Evolutionary conservation across 176 grass and related monocot species (phyloP).

Genomic region (Cymbopogon citratus): DNA sequence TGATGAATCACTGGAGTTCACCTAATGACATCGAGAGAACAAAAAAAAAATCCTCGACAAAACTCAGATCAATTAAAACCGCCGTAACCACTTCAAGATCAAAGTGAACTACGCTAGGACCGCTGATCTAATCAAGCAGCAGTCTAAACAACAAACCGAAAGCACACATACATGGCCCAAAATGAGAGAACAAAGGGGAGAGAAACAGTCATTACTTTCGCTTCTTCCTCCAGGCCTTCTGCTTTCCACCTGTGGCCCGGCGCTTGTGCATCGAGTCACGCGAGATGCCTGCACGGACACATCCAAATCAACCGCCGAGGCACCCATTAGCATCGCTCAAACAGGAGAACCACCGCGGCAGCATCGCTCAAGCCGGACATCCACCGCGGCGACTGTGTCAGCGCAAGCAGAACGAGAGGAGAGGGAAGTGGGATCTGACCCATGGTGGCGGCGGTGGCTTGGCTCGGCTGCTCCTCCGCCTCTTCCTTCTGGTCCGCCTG

Average conservation of each 20-base stretch:
- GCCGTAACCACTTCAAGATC: neutral
- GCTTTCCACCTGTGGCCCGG: slow-evolving; percentile 76
- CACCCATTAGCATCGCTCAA: neutral
- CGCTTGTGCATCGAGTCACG: slow-evolving; percentile 96
- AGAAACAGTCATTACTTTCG: slow-evolving; percentile 39
- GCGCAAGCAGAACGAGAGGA: neutral
- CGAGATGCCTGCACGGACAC: slow-evolving; percentile 52
- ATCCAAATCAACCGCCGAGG: neutral
- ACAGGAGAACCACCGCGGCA: neutral
- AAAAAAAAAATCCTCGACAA: neutral
- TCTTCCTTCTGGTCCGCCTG: neutral
- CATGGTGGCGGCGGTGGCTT: slow-evolving; percentile 23
- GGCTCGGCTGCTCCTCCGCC: neutral
- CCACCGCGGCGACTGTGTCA: neutral
- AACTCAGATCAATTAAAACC: neutral
- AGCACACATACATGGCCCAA: neutral
- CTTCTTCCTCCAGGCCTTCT: slow-evolving; percentile 90
- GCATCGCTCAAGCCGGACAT: neutral
- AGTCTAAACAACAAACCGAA: neutral
- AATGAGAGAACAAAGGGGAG: neutral
- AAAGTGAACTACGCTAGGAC: neutral
- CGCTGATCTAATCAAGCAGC: neutral
- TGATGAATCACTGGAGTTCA: neutral
- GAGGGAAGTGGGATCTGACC: neutral
- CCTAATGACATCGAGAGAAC: no score